These are phyloP conservation scores for Colletotrichum liriopes DNA, from an alignment of 2,329 filamentous ascomycete genomes.

Conservation along the genomic window DNA sequence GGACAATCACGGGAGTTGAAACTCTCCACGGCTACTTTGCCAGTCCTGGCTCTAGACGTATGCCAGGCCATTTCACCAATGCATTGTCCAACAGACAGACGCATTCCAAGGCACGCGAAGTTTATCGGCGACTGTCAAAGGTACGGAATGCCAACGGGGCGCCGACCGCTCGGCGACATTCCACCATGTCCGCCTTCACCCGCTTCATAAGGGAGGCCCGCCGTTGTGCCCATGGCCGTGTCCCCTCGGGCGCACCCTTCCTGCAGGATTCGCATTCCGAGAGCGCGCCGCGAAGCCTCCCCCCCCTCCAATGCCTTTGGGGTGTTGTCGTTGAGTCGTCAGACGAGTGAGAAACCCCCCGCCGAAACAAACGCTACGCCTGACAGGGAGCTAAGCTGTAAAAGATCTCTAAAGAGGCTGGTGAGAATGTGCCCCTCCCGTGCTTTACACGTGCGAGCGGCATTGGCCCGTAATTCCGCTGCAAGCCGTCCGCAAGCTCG, in stretches of 20 bases:
- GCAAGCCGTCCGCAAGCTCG: slow-evolving; percentile 29
- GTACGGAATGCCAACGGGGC: slow-evolving; percentile 17
- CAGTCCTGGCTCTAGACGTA: slow-evolving; percentile 7
- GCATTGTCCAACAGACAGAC: slow-evolving; percentile 4
- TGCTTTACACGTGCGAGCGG: slow-evolving; percentile 37
- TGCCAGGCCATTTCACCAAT: slow-evolving; percentile 1
- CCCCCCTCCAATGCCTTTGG: slow-evolving; percentile 12
- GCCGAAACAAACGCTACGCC: slow-evolving; percentile 36
- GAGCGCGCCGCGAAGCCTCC: slow-evolving; percentile 1
- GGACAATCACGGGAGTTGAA: slow-evolving; percentile 26
- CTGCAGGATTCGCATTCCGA: slow-evolving; percentile 25
- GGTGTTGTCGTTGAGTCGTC: slow-evolving; percentile 31
- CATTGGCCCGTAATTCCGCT: slow-evolving; percentile 41
- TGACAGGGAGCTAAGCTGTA: neutral
- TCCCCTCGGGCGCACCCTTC: slow-evolving; percentile 14
- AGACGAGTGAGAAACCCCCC: slow-evolving; percentile 38
- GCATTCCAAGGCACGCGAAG: slow-evolving; percentile 3
- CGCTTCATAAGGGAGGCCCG: neutral
- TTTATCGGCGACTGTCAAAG: neutral
- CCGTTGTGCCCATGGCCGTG: neutral
- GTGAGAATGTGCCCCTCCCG: slow-evolving; percentile 39
- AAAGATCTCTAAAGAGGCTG: neutral
- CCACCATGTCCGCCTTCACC: neutral
- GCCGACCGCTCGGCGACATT: slow-evolving; percentile 14
- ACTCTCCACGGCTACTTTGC: slow-evolving; percentile 33